Percentiles rank a stretch among this genome's conserved stretches.
Evolutionary conservation across 2,329 filamentous ascomycete genomes (phyloP).

Genomic region (Claviceps capensis): DNA sequence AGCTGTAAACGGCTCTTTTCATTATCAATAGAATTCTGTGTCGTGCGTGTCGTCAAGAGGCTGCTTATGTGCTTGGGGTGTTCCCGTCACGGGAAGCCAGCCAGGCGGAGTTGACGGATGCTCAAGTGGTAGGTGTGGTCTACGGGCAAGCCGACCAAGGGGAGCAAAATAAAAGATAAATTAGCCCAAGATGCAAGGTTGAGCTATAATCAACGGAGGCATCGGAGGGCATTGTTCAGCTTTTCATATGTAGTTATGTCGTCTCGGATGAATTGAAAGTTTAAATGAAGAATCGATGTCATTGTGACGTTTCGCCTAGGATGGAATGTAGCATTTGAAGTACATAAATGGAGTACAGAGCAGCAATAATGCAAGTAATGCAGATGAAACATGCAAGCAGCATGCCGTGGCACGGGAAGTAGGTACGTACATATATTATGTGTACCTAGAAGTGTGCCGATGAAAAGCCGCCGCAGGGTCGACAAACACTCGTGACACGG

Average conservation of each 20-base stretch:
- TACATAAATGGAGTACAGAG: too few species aligned
- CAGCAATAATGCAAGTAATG: too few species aligned
- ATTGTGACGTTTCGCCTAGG: too few species aligned
- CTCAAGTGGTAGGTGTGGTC: constrained; percentile 14
- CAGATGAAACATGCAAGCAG: too few species aligned
- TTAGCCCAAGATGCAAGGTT: constrained; percentile 19
- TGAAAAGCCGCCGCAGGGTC: background rate
- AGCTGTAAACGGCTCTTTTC: constrained; percentile 59
- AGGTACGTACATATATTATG: background rate
- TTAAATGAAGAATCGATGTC: constrained; percentile 16
- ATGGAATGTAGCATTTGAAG: too few species aligned
- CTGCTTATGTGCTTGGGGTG: constrained; percentile 18
- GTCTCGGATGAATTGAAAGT: constrained; percentile 27
- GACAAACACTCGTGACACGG: background rate
- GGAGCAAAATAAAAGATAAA: background rate
- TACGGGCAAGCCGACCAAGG: constrained; percentile 12
- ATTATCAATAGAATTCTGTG: constrained; percentile 31
- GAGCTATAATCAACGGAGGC: constrained; percentile 22
- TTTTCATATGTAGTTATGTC: constrained; percentile 31
- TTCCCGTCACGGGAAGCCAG: constrained; percentile 14
- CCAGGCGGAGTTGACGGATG: constrained; percentile 6
- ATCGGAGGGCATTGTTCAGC: constrained; percentile 18
- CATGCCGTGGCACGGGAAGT: background rate
- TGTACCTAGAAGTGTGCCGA: background rate
- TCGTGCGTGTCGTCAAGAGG: constrained; percentile 29